Evolutionary conservation across 1,139 yeast species (phyloP).

Genomic region (Suhomyces bokatorum): DNA sequence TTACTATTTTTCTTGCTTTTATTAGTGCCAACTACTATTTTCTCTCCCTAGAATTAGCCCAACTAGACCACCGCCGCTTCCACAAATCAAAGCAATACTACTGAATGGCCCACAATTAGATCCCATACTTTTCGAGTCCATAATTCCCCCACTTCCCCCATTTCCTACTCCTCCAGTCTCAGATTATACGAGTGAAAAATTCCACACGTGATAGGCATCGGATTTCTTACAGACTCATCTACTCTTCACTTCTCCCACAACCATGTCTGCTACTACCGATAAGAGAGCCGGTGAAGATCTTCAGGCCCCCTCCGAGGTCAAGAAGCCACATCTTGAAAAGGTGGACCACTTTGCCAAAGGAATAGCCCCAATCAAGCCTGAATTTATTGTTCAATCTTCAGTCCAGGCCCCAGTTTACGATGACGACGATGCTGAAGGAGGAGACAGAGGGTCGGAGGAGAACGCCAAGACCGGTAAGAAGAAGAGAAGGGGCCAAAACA

Average conservation of each 20-base stretch:
- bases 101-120: too few species aligned
- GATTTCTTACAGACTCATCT: not conserved
- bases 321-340: conserved; percentile 23
- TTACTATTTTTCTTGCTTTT: too few species aligned
- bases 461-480: conserved; percentile 30
- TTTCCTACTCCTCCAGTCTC: too few species aligned
- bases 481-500: conserved; percentile 82
- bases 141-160: too few species aligned
- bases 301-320: conserved; percentile 21
- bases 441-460: conserved; percentile 39
- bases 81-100: too few species aligned
- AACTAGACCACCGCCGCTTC: too few species aligned
- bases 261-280: conserved; percentile 13
- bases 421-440: conserved; percentile 50
- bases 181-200: conserved; percentile 1
- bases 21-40: too few species aligned
- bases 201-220: conserved; percentile 4
- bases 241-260: not conserved
- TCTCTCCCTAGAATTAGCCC: too few species aligned
- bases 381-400: conserved; percentile 44
- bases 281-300: conserved; percentile 23
- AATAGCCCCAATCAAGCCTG: conserved; percentile 65
- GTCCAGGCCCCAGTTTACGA: conserved; percentile 45
- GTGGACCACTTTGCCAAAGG: conserved; percentile 40
- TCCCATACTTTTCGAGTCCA: too few species aligned